Evolutionary conservation across 345 rosid genomes (phyloP), one percentile per base, ranked within the genome.

Genomic region (Eucalyptus marginata): DNA sequence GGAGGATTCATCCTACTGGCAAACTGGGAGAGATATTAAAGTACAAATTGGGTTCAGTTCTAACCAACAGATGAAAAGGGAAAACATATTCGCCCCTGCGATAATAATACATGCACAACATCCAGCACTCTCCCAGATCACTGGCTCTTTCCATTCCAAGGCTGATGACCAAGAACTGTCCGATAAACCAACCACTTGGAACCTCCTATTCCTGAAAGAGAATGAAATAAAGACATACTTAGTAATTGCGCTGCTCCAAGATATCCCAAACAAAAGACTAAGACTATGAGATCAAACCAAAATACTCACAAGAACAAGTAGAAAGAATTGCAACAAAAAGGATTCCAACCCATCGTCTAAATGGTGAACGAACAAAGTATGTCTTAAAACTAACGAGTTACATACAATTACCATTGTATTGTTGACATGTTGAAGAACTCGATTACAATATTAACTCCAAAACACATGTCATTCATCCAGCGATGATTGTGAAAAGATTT

Each of bases 141-240:
- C 64, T n/a, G 52, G 29, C 89, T 71, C 51, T 17, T 54, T 88
- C 68, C 87, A 81, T 49, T 79, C 51, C 83, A 76, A 36, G 46
- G 47, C 47, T 76, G 83, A 76, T 36, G 83, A 76, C 3, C 9
- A 76, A 76, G 83, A 76, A 36, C 27, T 36, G 47, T 76, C 83
- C 8, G 8, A 76, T 20, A 76, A 76, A 36, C 83, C 83, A 76
- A 20, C 27, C 15, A 11, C 83, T 36, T 76, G 47, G 47, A 36
- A 85, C 87, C 54, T 49, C 84, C 71, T 89, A 89, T 86, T 89
- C 90, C 90, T 89, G 90, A 86, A 66, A 89, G 14, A 64, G 33
- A 29, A 16, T 31, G 17, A 86, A 14, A 85, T 36, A 20, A 18
- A 76, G 13, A 76, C 27, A 7, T 18, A 18, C 14, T 76, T 36